phyloP scores from a whole-genome alignment of 2,329 filamentous ascomycete genomes.

The Alternaria triticina region DNA sequence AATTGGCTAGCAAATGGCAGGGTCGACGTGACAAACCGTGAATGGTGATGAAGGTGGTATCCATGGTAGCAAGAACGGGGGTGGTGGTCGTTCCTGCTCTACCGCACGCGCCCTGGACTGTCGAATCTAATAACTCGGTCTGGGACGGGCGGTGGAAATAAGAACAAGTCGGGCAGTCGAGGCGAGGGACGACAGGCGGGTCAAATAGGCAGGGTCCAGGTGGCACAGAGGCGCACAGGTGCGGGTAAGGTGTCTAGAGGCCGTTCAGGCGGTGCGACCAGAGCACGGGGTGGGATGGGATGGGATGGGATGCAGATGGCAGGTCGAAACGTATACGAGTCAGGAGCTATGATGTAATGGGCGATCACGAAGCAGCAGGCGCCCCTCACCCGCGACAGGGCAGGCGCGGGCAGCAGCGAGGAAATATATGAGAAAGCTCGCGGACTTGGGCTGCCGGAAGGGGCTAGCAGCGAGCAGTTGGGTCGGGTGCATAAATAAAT shows the following conservation, averaged over 20 bases:
- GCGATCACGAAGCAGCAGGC: background rate
- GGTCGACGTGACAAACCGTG: conserved; percentile 66
- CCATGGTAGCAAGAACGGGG: conserved; percentile 51
- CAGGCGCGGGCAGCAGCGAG: background rate
- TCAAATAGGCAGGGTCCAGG: conserved; percentile 31
- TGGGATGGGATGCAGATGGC: conserved; percentile 6
- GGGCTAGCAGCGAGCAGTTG: conserved; percentile 5
- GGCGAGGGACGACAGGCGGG: conserved; percentile 17
- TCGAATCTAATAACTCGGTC: conserved; percentile 50
- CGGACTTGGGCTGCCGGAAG: conserved; percentile 2
- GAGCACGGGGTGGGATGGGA: conserved; percentile 15
- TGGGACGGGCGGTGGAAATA: conserved; percentile 36
- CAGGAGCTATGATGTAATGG: conserved; percentile 13
- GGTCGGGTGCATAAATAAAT: background rate
- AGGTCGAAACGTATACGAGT: conserved; percentile 3
- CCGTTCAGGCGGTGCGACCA: conserved; percentile 15
- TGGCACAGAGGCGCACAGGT: conserved; percentile 28
- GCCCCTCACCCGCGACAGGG: background rate
- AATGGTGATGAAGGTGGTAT: conserved; percentile 90
- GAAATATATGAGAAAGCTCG: background rate
- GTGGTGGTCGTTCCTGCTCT: conserved; percentile 13
- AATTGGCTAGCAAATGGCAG: conserved; percentile 7
- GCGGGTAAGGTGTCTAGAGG: conserved; percentile 22
- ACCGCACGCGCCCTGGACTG: conserved; percentile 32
- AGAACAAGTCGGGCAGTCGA: conserved; percentile 5